Base-by-base conservation (phyloP, 164 flowering plant genomes). In the Platanus orientalis region DNA sequence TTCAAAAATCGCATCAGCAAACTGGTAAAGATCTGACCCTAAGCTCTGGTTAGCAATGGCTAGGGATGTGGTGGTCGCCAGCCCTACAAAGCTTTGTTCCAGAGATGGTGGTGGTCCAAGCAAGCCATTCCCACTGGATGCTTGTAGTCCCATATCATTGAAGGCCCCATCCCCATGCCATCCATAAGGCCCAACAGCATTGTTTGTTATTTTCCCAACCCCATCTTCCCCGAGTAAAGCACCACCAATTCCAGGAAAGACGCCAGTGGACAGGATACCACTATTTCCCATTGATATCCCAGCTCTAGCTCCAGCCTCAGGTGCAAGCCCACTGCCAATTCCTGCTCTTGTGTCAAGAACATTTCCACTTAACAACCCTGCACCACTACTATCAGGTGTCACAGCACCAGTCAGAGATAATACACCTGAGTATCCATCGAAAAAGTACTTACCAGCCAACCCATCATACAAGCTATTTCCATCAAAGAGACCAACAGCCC, bases 1-100 rank as follows among this genome's bases (percentile, higher is more conserved):
- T 26, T 73, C 71, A 34, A 64, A 48, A 30, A 80, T 71, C 17
- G 69, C 42, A 74, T 80, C 84, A 23, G 75, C 84, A 78, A 81
- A 81, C 39, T 67, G 70, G 64, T 81, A 81, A 13, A 78, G 74
- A 63, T 78, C 73, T 26, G 80, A 25, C 0, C 64, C 65, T 28
- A 74, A 50, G 39, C 67, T 54, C 14, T 62, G 54, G 65, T 58
- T 70, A 26, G 61, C 62, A 44, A 32, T 36, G 62, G 40, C 65
- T 21, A 29, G 11, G 26, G 72, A 50, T 47, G 70, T 23, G 1
- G 34, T 39, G 21, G 61, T 61, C 29, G 68, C 69, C 62, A 58
- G 48, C 53, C 75, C 76, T 0, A 42, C 52, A 63, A 65, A 72
- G 20, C 75, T 60, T 36, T 51, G 65, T 50, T 68, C 75, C 57